These are phyloP conservation scores for Vanrija sp. DNA, from an alignment of 1,284 basidiomycete genomes.

Conservation along the genomic window DNA sequence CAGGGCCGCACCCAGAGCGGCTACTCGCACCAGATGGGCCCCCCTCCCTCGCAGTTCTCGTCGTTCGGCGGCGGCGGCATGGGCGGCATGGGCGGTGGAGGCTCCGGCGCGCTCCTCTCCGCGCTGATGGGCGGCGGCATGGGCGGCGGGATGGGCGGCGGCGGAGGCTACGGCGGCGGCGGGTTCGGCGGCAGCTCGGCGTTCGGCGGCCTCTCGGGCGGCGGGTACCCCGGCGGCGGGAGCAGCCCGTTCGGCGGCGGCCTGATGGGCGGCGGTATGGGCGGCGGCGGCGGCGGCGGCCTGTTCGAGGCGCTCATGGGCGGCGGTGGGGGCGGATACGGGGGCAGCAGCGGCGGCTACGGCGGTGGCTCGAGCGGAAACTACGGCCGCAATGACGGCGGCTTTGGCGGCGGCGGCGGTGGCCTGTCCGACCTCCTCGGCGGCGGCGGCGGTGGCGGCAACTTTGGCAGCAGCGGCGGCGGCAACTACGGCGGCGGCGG, in stretches of 20 bases:
- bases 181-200: neutral
- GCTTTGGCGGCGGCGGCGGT: too few species aligned
- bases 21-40: conserved; percentile 27
- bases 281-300: neutral
- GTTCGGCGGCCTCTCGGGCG: neutral
- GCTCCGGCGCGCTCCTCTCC: neutral
- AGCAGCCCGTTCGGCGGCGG: neutral
- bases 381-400: neutral
- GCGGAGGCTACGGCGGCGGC: neutral
- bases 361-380: neutral
- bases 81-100: conserved; percentile 8
- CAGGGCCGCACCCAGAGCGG: neutral
- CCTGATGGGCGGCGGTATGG: conserved; percentile 1
- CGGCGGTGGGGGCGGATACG: neutral
- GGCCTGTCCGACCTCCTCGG: too few species aligned
- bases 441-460: neutral
- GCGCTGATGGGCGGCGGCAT: conserved; percentile 2
- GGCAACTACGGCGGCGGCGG: neutral
- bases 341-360: neutral
- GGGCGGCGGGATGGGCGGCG: conserved; percentile 1
- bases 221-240: neutral
- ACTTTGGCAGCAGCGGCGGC: neutral
- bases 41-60: conserved; percentile 18
- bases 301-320: neutral
- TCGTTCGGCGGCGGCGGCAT: conserved; percentile 28